Percentiles rank a stretch among this genome's conserved stretches.
These are phyloP conservation scores for Diaporthe citri DNA, from an alignment of 2,329 filamentous ascomycete genomes.

Conservation along the genomic window DNA sequence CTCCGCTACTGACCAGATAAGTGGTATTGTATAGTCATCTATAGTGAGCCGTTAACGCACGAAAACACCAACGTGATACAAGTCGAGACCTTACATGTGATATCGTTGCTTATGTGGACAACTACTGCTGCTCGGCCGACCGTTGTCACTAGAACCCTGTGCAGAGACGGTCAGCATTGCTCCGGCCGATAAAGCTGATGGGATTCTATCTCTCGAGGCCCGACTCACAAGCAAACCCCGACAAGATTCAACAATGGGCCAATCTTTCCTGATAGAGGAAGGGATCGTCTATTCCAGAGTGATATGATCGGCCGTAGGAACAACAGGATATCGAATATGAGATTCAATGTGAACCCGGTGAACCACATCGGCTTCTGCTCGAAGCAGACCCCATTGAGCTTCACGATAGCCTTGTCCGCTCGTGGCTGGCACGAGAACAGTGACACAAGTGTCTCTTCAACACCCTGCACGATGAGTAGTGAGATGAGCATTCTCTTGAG, in stretches of 20 bases:
- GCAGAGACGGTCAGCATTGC: neutral
- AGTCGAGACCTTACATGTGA: constrained; percentile 8
- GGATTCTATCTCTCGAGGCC: neutral
- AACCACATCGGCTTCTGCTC: constrained; percentile 33
- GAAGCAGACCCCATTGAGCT: constrained; percentile 18
- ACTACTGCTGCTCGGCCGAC: constrained; percentile 16
- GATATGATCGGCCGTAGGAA: constrained; percentile 1
- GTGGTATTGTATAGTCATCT: constrained; percentile 23
- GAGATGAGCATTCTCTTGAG: constrained; percentile 8
- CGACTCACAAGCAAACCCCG: constrained; percentile 7
- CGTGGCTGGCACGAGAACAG: constrained; percentile 27
- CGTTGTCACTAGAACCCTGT: constrained; percentile 13
- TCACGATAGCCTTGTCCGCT: neutral
- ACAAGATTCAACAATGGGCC: neutral
- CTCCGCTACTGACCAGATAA: constrained; percentile 30
- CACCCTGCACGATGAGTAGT: constrained; percentile 16
- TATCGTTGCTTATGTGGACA: constrained; percentile 16
- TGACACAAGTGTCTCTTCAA: constrained; percentile 14
- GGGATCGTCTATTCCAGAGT: constrained; percentile 1
- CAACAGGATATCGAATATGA: constrained; percentile 2
- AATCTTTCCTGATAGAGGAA: neutral
- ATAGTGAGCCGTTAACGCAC: neutral
- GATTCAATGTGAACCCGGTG: constrained; percentile 30
- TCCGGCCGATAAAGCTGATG: neutral
- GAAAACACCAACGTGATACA: neutral